Conservation (phyloP, 257 asterid species). For the Solanum medicagineum region DNA sequence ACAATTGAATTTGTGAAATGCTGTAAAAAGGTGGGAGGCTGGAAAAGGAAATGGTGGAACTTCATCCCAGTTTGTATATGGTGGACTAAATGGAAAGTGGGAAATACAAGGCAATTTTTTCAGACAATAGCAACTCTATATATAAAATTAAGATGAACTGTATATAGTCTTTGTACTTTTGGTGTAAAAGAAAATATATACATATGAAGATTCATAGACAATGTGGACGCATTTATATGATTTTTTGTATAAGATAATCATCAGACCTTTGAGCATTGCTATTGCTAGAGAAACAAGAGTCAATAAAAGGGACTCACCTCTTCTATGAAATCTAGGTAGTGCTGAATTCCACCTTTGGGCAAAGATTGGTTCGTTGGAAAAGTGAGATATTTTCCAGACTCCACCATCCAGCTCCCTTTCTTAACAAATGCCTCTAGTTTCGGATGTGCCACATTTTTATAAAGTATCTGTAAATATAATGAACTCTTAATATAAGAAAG, state of each 20-base stretch:
- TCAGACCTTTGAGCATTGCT: not conserved
- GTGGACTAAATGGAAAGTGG: not conserved
- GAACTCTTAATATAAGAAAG: conserved; percentile 2
- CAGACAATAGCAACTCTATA: not conserved
- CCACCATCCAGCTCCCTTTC: conserved; percentile 61
- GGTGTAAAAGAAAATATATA: not conserved
- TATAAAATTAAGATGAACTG: not conserved
- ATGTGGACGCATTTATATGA: not conserved
- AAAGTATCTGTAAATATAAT: conserved; percentile 41
- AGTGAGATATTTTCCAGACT: conserved; percentile 64
- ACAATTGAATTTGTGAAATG: not conserved
- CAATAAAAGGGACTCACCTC: conserved; percentile 46
- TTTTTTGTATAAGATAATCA: not conserved
- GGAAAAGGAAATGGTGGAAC: not conserved
- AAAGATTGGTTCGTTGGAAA: conserved; percentile 54
- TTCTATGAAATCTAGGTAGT: conserved; percentile 72
- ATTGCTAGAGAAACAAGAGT: not conserved
- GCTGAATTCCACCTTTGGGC: conserved; percentile 62
- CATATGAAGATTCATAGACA: not conserved
- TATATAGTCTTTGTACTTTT: not conserved
- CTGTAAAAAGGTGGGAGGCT: not conserved
- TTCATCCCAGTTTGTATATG: not conserved
- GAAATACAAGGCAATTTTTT: not conserved
- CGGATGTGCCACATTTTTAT: conserved; percentile 86
- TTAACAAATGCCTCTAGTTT: conserved; percentile 65